phyloP scores from a whole-genome alignment of 257 asterid genomes.

The Rubia yunnanensis region DNA sequence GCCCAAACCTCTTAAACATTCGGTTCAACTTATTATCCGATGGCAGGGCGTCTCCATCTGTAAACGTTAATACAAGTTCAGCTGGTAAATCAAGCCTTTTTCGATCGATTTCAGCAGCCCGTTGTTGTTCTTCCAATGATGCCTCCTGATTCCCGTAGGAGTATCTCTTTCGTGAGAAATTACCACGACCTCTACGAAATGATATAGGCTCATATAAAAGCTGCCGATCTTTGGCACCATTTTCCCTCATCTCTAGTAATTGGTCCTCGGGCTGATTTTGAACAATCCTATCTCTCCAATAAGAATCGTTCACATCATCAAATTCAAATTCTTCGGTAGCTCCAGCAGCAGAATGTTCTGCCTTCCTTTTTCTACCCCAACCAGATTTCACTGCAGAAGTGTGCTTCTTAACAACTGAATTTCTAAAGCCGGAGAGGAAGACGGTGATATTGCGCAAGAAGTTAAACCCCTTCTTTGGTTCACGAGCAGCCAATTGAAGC shows the following conservation, averaged over 20 bases:
- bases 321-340: conserved; percentile 78
- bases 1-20: conserved; percentile 86
- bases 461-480: conserved; percentile 40
- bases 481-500: conserved; percentile 55
- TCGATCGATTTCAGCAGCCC: conserved; percentile 32
- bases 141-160: conserved; percentile 32
- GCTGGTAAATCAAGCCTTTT: conserved; percentile 67
- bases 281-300: conserved; percentile 83
- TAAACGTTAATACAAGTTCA: conserved; percentile 67
- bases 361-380: conserved; percentile 48
- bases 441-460: conserved; percentile 19
- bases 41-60: conserved; percentile 53
- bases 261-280: conserved; percentile 67
- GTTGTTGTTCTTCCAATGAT: conserved; percentile 20
- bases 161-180: conserved; percentile 50
- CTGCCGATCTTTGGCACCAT: conserved; percentile 27
- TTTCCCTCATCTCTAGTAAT: conserved; percentile 37
- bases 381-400: conserved; percentile 13
- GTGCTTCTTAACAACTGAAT: conserved; percentile 39
- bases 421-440: conserved; percentile 63
- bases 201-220: conserved; percentile 30
- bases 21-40: conserved; percentile 67
- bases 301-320: conserved; percentile 80
- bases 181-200: conserved; percentile 40
- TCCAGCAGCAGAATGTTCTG: conserved; percentile 32